These are phyloP conservation scores for Yamadazyma laniorum DNA, from an alignment of 805 yeast species.

Conservation along the genomic window DNA sequence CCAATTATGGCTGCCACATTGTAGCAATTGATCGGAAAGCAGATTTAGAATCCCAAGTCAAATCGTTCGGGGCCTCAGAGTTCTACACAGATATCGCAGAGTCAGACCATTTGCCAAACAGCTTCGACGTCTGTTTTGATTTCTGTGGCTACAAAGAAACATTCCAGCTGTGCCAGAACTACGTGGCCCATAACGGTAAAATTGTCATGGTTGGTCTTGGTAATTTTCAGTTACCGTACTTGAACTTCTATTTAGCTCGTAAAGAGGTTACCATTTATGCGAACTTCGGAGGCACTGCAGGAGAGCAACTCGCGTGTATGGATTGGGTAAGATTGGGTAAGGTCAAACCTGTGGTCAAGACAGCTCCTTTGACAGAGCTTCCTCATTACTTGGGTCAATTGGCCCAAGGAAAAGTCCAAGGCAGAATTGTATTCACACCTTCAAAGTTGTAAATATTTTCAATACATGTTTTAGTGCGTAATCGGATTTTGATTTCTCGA, in stretches of 20 bases:
- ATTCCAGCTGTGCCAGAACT: constrained; percentile 26
- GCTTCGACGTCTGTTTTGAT: constrained; percentile 41
- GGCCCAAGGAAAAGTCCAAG: constrained; percentile 37
- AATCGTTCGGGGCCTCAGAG: constrained; percentile 40
- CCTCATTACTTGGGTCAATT: constrained; percentile 36
- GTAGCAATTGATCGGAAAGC: constrained; percentile 34
- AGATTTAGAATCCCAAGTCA: constrained; percentile 26
- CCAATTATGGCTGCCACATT: constrained; percentile 29
- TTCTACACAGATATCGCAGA: constrained; percentile 31
- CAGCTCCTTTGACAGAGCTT: constrained; percentile 31
- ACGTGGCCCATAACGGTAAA: constrained; percentile 34
- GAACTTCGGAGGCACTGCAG: constrained; percentile 45
- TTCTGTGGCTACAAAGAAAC: constrained; percentile 37
- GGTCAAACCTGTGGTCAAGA: constrained; percentile 34
- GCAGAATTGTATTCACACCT: constrained; percentile 39
- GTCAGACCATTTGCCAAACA: constrained; percentile 25
- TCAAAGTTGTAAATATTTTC: constrained; percentile 3
- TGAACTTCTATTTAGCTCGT: constrained; percentile 36
- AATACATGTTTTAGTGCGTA: background rate
- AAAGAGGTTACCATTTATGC: constrained; percentile 41
- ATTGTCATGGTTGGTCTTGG: constrained; percentile 47
- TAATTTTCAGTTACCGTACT: constrained; percentile 25
- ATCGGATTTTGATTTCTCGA: constrained; percentile 1
- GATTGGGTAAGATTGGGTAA: constrained; percentile 40
- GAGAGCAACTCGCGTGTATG: constrained; percentile 43